phyloP scores from a whole-genome alignment of 1,139 yeast species.

The Hansenula sp. region DNA sequence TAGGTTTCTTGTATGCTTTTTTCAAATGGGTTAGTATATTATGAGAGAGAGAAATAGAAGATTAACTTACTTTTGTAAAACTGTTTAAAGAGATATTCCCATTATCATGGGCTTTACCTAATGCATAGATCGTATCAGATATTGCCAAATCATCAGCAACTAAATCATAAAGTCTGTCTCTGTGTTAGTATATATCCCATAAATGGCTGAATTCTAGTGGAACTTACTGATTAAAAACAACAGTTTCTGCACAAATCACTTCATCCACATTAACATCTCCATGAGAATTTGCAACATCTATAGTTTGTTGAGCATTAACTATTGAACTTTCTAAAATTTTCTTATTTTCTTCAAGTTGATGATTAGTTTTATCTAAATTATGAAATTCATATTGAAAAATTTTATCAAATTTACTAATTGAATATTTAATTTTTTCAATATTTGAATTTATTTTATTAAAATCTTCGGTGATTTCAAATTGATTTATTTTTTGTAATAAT shows the following conservation, averaged over 20 bases:
- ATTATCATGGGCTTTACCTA: conserved; percentile 52
- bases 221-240: conserved; percentile 38
- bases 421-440: conserved; percentile 26
- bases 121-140: conserved; percentile 58
- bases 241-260: conserved; percentile 40
- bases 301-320: conserved; percentile 23
- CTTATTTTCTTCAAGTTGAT: conserved; percentile 27
- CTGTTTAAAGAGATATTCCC: conserved; percentile 43
- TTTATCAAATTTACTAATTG: conserved; percentile 24
- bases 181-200: conserved; percentile 21
- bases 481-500: conserved; percentile 11
- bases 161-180: conserved; percentile 46
- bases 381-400: conserved; percentile 26
- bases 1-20: conserved; percentile 49
- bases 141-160: conserved; percentile 66
- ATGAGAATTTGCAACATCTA: conserved; percentile 12
- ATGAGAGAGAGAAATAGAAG: too few species aligned
- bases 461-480: conserved; percentile 7
- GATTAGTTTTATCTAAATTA: conserved; percentile 23
- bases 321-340: conserved; percentile 26
- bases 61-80: conserved; percentile 36
- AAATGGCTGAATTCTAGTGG: too few species aligned
- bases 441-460: conserved; percentile 31
- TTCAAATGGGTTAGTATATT: neutral
- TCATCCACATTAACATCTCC: conserved; percentile 37